These are phyloP conservation scores for Cryptosporidium tyzzeri DNA, from an alignment of 169 alveolate species.

Conservation along the genomic window DNA sequence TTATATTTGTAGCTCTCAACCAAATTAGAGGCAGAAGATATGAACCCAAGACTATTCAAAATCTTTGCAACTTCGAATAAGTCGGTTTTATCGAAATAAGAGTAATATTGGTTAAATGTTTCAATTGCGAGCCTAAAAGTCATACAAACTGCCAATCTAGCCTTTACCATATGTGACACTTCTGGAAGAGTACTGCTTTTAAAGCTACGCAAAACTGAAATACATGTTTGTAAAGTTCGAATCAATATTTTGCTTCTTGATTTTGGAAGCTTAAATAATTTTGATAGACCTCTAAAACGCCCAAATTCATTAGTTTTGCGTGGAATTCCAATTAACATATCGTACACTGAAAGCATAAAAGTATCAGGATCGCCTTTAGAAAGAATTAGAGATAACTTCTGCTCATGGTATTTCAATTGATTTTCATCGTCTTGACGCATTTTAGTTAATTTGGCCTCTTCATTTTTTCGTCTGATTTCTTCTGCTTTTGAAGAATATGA, in stretches of 20 bases:
- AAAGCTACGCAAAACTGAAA: conserved; percentile 56
- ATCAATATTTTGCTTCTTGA: conserved; percentile 51
- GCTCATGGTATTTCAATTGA: conserved; percentile 29
- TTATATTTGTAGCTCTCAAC: conserved; percentile 30
- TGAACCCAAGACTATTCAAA: conserved; percentile 18
- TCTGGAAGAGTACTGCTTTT: conserved; percentile 72
- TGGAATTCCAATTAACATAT: conserved; percentile 65
- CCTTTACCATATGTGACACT: conserved; percentile 43
- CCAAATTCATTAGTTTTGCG: conserved; percentile 72
- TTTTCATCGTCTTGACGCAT: conserved; percentile 75
- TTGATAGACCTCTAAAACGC: conserved; percentile 27
- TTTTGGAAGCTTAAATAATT: conserved; percentile 56
- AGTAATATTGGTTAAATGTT: conserved; percentile 49
- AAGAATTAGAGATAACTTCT: conserved; percentile 29
- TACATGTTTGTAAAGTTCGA: conserved; percentile 35
- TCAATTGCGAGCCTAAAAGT: conserved; percentile 58
- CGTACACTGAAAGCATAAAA: conserved; percentile 70
- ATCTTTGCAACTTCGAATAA: conserved; percentile 31
- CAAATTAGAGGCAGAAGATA: conserved; percentile 31
- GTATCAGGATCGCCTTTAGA: conserved; percentile 72
- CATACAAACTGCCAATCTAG: conserved; percentile 72
- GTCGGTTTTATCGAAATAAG: conserved; percentile 34
- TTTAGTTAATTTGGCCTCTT: conserved; percentile 30
- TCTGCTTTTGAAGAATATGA: conserved; percentile 57
- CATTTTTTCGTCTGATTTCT: conserved; percentile 69